Evolutionary conservation across 1,284 basidiomycete genomes (phyloP).

Genomic region (Tilletia horrida): DNA sequence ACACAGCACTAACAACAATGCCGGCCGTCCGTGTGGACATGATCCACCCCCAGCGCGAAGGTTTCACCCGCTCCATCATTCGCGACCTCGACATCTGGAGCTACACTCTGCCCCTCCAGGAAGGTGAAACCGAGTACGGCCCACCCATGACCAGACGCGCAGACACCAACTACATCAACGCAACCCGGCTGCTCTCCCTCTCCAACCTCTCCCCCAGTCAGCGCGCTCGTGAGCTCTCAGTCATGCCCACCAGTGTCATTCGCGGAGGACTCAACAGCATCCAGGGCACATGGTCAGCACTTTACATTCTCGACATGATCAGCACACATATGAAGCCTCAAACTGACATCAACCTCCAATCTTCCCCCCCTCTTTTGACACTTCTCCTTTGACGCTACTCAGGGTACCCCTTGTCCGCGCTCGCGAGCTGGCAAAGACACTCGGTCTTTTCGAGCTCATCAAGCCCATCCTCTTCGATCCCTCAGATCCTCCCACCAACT

Average conservation of each 20-base stretch:
- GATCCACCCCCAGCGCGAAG: slow-evolving; percentile 6
- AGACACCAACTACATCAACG: slow-evolving; percentile 3
- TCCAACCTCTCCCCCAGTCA: not conserved
- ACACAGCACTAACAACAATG: not conserved
- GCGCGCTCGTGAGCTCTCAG: not conserved
- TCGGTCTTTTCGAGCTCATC: not conserved
- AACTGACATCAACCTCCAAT: not conserved
- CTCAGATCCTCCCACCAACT: not conserved
- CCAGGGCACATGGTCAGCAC: slow-evolving; percentile 11
- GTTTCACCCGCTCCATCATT: slow-evolving; percentile 4
- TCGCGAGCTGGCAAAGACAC: not conserved
- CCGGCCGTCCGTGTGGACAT: slow-evolving; percentile 3
- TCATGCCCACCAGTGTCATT: not conserved
- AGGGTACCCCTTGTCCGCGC: slow-evolving; percentile 14
- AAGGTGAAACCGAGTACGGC: not conserved
- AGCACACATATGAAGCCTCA: too few species aligned
- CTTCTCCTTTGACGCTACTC: not conserved
- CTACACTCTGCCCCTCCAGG: slow-evolving; percentile 1
- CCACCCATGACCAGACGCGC: slow-evolving; percentile 10
- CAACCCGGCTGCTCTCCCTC: slow-evolving; percentile 2
- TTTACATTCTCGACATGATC: not conserved
- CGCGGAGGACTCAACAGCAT: slow-evolving; percentile 9
- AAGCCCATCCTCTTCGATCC: slow-evolving; percentile 12
- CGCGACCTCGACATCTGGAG: slow-evolving; percentile 8
- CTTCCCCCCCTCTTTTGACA: not conserved